Percentiles rank a stretch among this genome's conserved stretches.
These are phyloP conservation scores for Acorus calamus DNA, from an alignment of 106 monocot species.

Conservation along the genomic window DNA sequence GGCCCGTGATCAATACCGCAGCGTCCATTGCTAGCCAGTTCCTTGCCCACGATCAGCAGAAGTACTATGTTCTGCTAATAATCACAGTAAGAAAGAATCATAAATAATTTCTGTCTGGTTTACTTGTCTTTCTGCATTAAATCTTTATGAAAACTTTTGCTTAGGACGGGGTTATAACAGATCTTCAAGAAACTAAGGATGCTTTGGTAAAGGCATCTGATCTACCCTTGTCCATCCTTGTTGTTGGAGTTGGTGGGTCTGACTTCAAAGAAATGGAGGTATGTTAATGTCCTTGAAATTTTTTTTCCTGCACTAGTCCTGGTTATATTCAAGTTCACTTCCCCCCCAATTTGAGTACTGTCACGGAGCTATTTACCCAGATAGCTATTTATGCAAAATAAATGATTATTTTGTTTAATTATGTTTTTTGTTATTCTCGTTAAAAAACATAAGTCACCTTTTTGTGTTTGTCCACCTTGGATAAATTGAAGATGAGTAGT, in stretches of 20 bases:
- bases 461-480: too few relatives aligned
- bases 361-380: too few relatives aligned
- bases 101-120: not conserved
- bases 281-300: too few relatives aligned
- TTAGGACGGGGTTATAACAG: slow-evolving; percentile 91
- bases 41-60: slow-evolving; percentile 25
- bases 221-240: slow-evolving; percentile 80
- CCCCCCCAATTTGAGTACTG: too few relatives aligned
- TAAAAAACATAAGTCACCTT: too few relatives aligned
- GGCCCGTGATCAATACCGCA: slow-evolving; percentile 65
- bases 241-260: slow-evolving; percentile 91
- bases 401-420: not conserved
- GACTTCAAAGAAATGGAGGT: slow-evolving; percentile 98
- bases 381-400: too few relatives aligned
- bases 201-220: slow-evolving; percentile 79
- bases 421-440: too few relatives aligned
- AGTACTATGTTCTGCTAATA: slow-evolving; percentile 79
- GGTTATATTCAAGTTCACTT: too few relatives aligned
- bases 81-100: slow-evolving; percentile 47
- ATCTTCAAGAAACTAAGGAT: slow-evolving; percentile 91
- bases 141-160: slow-evolving; percentile 3
- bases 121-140: not conserved
- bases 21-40: slow-evolving; percentile 60
- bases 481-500: too few relatives aligned
- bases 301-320: too few relatives aligned